phyloP scores from a whole-genome alignment of 73 alveolate genomes.

The Paraurostyla sp. region DNA sequence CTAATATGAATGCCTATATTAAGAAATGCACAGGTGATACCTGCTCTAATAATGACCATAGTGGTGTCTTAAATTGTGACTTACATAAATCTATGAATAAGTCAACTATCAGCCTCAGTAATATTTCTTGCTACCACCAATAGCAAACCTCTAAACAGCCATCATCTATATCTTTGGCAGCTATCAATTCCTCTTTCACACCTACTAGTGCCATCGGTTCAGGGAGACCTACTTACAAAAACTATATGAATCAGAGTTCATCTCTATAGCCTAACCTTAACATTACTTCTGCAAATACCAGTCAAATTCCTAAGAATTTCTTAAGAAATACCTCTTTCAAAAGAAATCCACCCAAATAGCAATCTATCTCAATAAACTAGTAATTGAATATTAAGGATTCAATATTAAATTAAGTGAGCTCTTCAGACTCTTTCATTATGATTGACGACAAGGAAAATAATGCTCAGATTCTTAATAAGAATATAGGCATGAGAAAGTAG shows the following conservation, averaged over 20 bases:
- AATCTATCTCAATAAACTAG: too few relatives aligned
- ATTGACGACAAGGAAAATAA: not conserved
- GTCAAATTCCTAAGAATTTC: not conserved
- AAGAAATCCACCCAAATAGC: not conserved
- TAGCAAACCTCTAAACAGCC: too few relatives aligned
- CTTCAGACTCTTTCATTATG: too few relatives aligned
- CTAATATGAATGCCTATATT: conserved; percentile 39
- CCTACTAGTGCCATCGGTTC: conserved; percentile 3
- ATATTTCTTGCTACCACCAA: conserved; percentile 15
- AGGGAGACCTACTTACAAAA: conserved; percentile 11
- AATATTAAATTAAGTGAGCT: too few relatives aligned
- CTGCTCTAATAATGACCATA: conserved; percentile 22
- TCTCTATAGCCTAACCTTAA: not conserved
- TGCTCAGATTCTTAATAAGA: too few relatives aligned
- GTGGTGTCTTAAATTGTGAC: conserved; percentile 35
- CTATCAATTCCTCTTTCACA: too few relatives aligned
- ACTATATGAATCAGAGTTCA: not conserved
- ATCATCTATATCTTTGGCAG: too few relatives aligned
- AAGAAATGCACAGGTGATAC: conserved; percentile 37
- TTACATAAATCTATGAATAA: conserved; percentile 33
- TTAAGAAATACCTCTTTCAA: conserved; percentile 24
- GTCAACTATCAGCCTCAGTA: conserved; percentile 4
- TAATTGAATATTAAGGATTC: too few relatives aligned
- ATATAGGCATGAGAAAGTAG: too few relatives aligned
- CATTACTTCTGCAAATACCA: not conserved